Base-by-base conservation (phyloP, 768 basidiomycete genomes). In the Pleurotus citrinopileatus region DNA sequence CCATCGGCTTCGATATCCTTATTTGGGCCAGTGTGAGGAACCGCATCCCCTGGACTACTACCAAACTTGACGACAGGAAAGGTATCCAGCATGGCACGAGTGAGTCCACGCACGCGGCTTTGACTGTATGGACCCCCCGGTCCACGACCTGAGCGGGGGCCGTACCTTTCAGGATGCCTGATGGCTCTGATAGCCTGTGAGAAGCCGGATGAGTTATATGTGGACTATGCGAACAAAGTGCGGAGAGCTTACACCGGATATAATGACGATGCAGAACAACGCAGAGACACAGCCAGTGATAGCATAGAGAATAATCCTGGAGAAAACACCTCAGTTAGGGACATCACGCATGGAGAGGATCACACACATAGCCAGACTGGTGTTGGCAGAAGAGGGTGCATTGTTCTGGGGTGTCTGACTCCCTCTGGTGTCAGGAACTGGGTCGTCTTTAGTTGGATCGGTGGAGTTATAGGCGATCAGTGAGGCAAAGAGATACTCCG, bases 11-110 rank as follows among this genome's bases (percentile, higher is more conserved):
- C 37, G 9, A 52, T 8, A 20, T 52, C 55, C 25, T 52, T 52
- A 15, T 17, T 40, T 12, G 48, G 37, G 4, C 25, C 15, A 34
- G 44, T 46, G 6, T 46, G 44, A 46, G 27, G 23, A 46, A 46
- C 44, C 23, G 22, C 48, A 25, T 52, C 63, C 3, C 48, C 26
- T 5, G 58, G 38, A 42, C 48, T 60, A 28, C 55, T 61, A 22
- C 84, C 83, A 61, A 94, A 98, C 67, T 94, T 93, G 70, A 96
- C 86, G 57, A 97, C 73, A 3, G 95, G 94, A 73, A 98, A 98
- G 2, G 94, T 97, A 60, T 98, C 95, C 52, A 98, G 75, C 54
- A 98, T 94, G 17, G 96, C 96, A 17, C 91, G 84, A 1, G 91
- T 89, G 47, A 98, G 77, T 5, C 94, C 94, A n/a, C 82, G 74